Base-by-base conservation (phyloP, 2,329 filamentous ascomycete genomes). In the Aureobasidium sp. region DNA sequence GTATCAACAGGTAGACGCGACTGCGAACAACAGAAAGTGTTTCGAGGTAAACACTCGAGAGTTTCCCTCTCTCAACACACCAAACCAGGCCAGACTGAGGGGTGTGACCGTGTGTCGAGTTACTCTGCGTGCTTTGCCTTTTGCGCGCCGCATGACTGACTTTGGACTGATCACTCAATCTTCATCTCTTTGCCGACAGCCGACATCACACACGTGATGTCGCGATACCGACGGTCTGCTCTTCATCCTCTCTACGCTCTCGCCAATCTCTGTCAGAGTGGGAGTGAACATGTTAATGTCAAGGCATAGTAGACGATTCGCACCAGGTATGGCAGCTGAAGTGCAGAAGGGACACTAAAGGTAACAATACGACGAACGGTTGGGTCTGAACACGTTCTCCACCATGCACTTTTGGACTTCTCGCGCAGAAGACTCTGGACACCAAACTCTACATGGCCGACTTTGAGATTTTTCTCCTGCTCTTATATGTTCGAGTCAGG, bases 71-170 rank as follows among this genome's bases (percentile, higher is more conserved):
- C 29, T 48, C 29, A 51, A 48, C 42, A 58, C 55, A 48, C 20
- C 41, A 39, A 31, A 58, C 42, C 55, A 58, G 42, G 55, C 55
- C 41, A 47, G 55, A 58, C 55, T 37, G 55, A 58, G 42, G 41
- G 53, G 53, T 56, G 52, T 44, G 39, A 42, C 52, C 52, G 52
- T 12, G 37, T 56, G 27, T 45, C 39, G 53, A 44, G 39, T 45
- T 44, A 53, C 51, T 14, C 20, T 36, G 27, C n/a, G 34, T 53
- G 29, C 29, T 55, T 42, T 55, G 36, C 37, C 36, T 55, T 55
- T 55, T 52, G 49, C 41, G 45, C 44, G 57, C 45, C 57, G 57
- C 57, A 60, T 60, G 57, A 60, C 57, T 42, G 57, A 51, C 57
- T 42, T 20, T 2, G 37, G 20, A 37, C 22, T 55, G 36, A 31